Conservation (phyloP, 2,329 filamentous ascomycete species). For the Saccharata proteae region DNA sequence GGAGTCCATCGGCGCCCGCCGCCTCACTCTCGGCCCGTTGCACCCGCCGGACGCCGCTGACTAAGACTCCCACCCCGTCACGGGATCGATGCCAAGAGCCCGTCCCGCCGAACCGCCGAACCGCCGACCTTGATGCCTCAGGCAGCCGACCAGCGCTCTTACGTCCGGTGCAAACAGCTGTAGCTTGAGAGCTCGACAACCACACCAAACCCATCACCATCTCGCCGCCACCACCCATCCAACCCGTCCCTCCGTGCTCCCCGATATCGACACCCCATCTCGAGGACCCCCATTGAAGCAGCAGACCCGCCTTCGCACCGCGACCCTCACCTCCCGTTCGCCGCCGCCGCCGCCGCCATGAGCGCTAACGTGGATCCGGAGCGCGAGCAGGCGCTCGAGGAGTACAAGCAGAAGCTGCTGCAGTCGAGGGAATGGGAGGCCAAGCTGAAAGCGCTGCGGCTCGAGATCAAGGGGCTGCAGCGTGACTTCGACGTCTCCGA, state of each 20-base stretch:
- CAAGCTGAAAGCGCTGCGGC: constrained; percentile 83
- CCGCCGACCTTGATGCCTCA: no score
- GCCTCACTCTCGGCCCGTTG: no score
- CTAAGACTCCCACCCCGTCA: no score
- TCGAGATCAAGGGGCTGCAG: constrained; percentile 92
- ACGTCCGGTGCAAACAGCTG: no score
- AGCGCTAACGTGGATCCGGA: constrained; percentile 33
- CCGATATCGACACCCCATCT: not conserved
- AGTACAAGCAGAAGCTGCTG: constrained; percentile 47
- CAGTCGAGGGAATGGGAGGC: constrained; percentile 98
- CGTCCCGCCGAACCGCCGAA: no score
- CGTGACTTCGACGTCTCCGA: constrained; percentile 95
- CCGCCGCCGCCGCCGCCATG: constrained; percentile 15
- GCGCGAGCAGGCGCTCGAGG: constrained; percentile 38
- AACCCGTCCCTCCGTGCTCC: constrained; percentile 1
- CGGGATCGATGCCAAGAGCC: no score
- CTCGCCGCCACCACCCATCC: not conserved
- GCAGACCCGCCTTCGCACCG: constrained; percentile 1
- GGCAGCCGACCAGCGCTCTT: no score
- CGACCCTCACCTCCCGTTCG: constrained; percentile 1
- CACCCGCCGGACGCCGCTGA: no score
- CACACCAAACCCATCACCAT: not conserved
- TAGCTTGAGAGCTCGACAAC: no score
- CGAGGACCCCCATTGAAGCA: no score
- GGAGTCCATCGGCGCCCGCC: no score